phyloP scores from a whole-genome alignment of 2,329 filamentous ascomycete genomes.

The Exophiala phaeomuriformis region DNA sequence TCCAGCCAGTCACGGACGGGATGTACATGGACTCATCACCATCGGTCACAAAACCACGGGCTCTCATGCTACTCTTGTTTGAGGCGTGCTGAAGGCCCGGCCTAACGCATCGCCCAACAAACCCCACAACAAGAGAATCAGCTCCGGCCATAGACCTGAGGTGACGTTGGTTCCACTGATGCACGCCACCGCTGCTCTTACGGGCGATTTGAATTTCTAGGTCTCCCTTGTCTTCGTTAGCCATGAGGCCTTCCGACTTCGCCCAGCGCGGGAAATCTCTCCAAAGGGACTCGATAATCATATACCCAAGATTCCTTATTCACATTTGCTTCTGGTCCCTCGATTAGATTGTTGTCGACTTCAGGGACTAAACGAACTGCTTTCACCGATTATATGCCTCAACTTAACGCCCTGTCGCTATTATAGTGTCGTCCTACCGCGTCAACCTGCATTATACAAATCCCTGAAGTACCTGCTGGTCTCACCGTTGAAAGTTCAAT shows the following conservation, averaged over 20 bases:
- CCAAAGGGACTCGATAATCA: neutral
- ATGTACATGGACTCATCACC: neutral
- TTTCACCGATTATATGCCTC: too few relatives aligned
- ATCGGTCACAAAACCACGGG: neutral
- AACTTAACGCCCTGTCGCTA: too few relatives aligned
- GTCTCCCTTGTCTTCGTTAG: neutral
- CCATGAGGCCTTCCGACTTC: conserved; percentile 15
- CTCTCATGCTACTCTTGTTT: neutral
- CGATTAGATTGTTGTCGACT: neutral
- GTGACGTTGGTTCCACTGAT: conserved; percentile 21
- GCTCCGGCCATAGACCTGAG: conserved; percentile 3
- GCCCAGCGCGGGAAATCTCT: conserved; percentile 3
- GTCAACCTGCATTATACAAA: too few relatives aligned
- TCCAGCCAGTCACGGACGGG: conserved; percentile 4
- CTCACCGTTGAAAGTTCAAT: too few relatives aligned
- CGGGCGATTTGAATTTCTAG: conserved; percentile 14
- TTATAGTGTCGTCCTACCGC: too few relatives aligned
- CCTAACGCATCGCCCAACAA: neutral
- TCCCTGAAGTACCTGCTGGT: too few relatives aligned
- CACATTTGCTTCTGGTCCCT: neutral
- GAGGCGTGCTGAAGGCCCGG: neutral
- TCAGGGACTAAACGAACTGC: too few relatives aligned
- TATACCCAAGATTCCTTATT: neutral
- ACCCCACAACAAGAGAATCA: conserved; percentile 8
- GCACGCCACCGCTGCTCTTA: conserved; percentile 12